Conservation (phyloP, 2,329 filamentous ascomycete species). For the Xylariales sp. region DNA sequence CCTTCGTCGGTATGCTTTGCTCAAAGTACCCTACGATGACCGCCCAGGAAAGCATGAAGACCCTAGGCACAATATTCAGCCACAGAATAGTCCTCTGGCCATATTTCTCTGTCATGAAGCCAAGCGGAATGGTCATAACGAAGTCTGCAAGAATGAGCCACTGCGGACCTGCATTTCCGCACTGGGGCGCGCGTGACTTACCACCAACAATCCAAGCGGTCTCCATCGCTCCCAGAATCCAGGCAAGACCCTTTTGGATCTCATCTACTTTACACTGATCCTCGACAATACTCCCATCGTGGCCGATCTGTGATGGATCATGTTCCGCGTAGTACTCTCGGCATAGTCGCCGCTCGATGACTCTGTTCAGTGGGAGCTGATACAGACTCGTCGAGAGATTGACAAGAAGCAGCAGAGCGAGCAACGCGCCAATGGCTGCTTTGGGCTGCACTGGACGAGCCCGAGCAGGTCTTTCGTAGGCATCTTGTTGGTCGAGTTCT, state of each 20-base stretch:
- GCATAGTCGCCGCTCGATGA: conserved; percentile 45
- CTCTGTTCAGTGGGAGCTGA: conserved; percentile 40
- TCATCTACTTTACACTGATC: conserved; percentile 48
- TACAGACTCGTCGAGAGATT: conserved; percentile 44
- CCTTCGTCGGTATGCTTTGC: conserved; percentile 29
- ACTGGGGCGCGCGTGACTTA: conserved; percentile 17
- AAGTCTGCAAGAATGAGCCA: conserved; percentile 32
- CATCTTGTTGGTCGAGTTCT: background rate
- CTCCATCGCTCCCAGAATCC: conserved; percentile 47
- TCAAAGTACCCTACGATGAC: conserved; percentile 35
- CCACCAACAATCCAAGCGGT: conserved; percentile 45
- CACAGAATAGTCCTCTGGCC: conserved; percentile 35
- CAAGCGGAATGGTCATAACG: conserved; percentile 43
- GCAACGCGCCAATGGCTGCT: conserved; percentile 22
- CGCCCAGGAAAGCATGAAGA: conserved; percentile 36
- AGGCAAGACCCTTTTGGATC: conserved; percentile 46
- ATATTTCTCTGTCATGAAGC: conserved; percentile 39
- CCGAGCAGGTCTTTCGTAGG: no score
- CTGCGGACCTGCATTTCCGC: background rate
- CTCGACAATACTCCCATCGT: conserved; percentile 41
- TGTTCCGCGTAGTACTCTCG: conserved; percentile 40
- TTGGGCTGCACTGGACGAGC: background rate
- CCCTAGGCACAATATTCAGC: conserved; percentile 38
- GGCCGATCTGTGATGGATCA: conserved; percentile 30
- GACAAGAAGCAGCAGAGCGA: conserved; percentile 38